These are phyloP conservation scores for Fagus crenata DNA, from an alignment of 306 rosid species.

Conservation along the genomic window DNA sequence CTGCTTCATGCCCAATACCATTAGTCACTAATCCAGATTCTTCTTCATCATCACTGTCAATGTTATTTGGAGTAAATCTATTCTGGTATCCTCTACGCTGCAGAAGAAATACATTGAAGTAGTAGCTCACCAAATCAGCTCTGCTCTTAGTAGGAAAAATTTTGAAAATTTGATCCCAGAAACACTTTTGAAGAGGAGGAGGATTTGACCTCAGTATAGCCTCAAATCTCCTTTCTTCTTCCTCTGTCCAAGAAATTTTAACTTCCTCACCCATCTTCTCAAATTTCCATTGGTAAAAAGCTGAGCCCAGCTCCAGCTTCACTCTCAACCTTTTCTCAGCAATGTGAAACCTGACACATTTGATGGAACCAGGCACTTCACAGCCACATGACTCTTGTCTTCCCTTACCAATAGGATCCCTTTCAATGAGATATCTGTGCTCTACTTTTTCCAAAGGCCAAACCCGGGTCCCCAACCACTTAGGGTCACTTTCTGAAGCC, in stretches of 20 bases:
- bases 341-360: slow-evolving; percentile 69
- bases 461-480: slow-evolving; percentile 67
- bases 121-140: slow-evolving; percentile 74
- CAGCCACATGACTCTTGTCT: slow-evolving; percentile 80
- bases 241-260: slow-evolving; percentile 46
- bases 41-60: slow-evolving; percentile 77
- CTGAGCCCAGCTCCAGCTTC: slow-evolving; percentile 61
- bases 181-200: slow-evolving; percentile 36
- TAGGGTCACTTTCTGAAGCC: slow-evolving; percentile 55
- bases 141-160: slow-evolving; percentile 62
- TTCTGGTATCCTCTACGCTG: slow-evolving; percentile 74
- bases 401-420: slow-evolving; percentile 86
- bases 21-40: slow-evolving; percentile 37
- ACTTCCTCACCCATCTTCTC: slow-evolving; percentile 69
- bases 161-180: slow-evolving; percentile 52
- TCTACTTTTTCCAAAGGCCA: slow-evolving; percentile 59
- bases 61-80: slow-evolving; percentile 57
- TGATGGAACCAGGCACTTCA: slow-evolving; percentile 47
- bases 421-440: slow-evolving; percentile 47
- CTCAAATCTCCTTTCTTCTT: slow-evolving; percentile 59
- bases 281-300: slow-evolving; percentile 62
- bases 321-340: slow-evolving; percentile 60
- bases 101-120: slow-evolving; percentile 76
- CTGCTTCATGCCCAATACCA: slow-evolving; percentile 41
- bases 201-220: slow-evolving; percentile 46